Percentiles rank a stretch among this genome's conserved stretches.
These are phyloP conservation scores for Pleodorina starrii DNA, from an alignment of 139 green algal species.

Conservation along the genomic window DNA sequence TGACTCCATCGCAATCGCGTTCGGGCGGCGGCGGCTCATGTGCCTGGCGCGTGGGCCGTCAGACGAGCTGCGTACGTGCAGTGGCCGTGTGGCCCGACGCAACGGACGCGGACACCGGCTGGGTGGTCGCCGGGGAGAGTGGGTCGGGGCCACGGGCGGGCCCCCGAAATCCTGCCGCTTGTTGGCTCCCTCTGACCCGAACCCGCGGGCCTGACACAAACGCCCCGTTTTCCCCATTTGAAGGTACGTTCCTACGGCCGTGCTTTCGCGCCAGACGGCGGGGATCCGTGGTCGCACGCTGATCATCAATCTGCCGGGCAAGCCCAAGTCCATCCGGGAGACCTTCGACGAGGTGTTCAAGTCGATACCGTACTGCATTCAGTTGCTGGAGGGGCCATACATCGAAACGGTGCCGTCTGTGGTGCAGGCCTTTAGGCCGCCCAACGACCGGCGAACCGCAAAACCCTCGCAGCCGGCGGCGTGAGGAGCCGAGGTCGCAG, in stretches of 20 bases:
- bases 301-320: slow-evolving; percentile 93
- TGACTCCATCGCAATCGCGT: too few relatives aligned
- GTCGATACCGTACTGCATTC: slow-evolving; percentile 92
- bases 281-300: slow-evolving; percentile 86
- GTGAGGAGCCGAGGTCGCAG: not conserved
- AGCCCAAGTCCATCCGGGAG: slow-evolving; percentile 94
- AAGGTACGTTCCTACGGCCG: slow-evolving; percentile 92
- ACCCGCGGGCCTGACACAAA: too few relatives aligned
- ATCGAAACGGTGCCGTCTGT: slow-evolving; percentile 84
- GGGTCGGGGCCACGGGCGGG: not conserved
- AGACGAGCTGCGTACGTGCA: too few relatives aligned
- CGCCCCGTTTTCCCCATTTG: too few relatives aligned
- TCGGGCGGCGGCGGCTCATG: too few relatives aligned
- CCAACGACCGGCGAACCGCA: slow-evolving; percentile 61
- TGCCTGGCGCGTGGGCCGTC: too few relatives aligned
- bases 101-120: too few relatives aligned
- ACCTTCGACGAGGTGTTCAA: slow-evolving; percentile 95
- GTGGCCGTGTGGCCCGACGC: too few relatives aligned
- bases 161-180: too few relatives aligned
- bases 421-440: slow-evolving; percentile 89
- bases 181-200: too few relatives aligned
- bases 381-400: slow-evolving; percentile 75
- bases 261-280: slow-evolving; percentile 93
- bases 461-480: not conserved
- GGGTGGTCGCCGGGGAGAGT: not conserved